Evolutionary conservation across 148 eudicot species (phyloP), one percentile per base, ranked within the genome.

Genomic region (Rhododendron griersonianum): DNA sequence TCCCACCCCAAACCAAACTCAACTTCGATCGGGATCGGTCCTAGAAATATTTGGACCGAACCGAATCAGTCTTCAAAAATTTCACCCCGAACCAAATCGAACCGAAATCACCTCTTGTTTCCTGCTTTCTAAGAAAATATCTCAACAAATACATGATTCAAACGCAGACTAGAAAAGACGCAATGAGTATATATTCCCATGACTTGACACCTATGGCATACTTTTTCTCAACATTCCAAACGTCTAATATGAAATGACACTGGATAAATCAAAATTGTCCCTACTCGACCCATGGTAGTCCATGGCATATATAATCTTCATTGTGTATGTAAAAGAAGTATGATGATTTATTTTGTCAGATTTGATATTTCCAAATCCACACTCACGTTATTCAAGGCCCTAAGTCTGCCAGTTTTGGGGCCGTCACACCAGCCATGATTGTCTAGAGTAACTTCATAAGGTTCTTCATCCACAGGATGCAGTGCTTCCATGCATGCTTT

Each of bases 341-440:
- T 30, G 76, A 65, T 33, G 35, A 23, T 33, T 85, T 65, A 48
- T 80, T 63, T 37, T 3, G 48, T 65, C 74, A 33, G 78, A 80
- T 51, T 78, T 45, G 47, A 63, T 23, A 44, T 80, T 21, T 67
- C 87, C 80, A 14, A 28, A 41, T 21, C 57, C 35, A 47, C n/a
- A 83, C 98, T 91, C 90, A 95, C 98, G 86, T 93, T 89, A 53
- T 81, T 81, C 86, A 83, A 47, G 71, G 69, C 91, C 84, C 91
- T 91, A 55, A 95, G 91, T 90, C 99, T 92, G 87, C 99, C 99
- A 47, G 88, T 90, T 92, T 86, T 92, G 28, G 99, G 98, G 78
- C 95, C 99, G 77, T 85, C 86, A 84, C 76, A n/a, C 86, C 92
- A 94, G 21, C 98, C 98, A 82, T 97, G 93, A 86, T 89, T 97